Base-by-base conservation (phyloP, 257 asterid species). In the Solanum verrucosum region DNA sequence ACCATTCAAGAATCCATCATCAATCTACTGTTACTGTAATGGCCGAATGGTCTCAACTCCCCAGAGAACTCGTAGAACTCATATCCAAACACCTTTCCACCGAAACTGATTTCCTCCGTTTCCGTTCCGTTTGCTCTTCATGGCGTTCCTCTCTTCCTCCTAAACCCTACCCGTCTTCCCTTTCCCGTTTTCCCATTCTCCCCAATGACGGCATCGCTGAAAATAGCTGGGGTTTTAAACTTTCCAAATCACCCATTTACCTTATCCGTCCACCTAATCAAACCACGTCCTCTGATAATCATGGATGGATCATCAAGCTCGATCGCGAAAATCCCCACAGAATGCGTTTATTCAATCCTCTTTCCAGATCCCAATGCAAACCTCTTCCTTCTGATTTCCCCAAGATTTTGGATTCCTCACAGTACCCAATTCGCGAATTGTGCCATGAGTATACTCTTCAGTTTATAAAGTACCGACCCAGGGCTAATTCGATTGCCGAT, bases 31-130 rank as follows among this genome's bases (percentile, higher is more conserved):
- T 29, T 18, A 27, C 68, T 5, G 21, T 29, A 81, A 95, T 95
- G 98, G 96, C 93, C 74, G 95, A 96, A 85, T 95, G 98, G 99
- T 92, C 95, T 52, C 92, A 89, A 10, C 96, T 97, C 49, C 98
- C 98, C 13, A 59, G 84, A 5, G 99, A 95, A 21, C 98, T 97
- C 82, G 88, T 96, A 73, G 88, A 95, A 90, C 92, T 92, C 84
- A 90, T 94, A 23, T 90, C 93, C 87, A 90, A 87, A 49, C 90
- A 90, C 87, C 94, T 97, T 83, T 87, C 90, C 38, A 88, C 96
- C 15, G 92, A 95, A n/a, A 88, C 88, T 71, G 98, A 96, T 88
- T 79, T 93, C 92, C 93, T 92, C 77, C 97, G 98, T 44, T 97
- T 95, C 93, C 96, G 98, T 84, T 94, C 96, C 70, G 93, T 95